Percentiles rank a stretch among this genome's conserved stretches.
These are phyloP conservation scores for Metschnikowia baotianmanensis DNA, from an alignment of 805 yeast species.

Conservation along the genomic window DNA sequence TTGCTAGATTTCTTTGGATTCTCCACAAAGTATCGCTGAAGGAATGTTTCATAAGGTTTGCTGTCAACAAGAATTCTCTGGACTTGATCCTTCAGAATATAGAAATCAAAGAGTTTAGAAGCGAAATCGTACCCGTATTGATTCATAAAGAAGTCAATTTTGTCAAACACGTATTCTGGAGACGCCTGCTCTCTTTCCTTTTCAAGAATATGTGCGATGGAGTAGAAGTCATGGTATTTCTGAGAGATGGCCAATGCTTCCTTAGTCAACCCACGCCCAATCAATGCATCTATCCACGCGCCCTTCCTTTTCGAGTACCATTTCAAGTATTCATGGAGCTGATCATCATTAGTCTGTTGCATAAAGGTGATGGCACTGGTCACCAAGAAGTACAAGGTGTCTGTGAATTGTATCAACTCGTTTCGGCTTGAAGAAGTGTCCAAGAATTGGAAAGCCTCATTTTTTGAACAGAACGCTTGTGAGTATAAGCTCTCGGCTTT, in stretches of 20 bases:
- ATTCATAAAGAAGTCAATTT: constrained; percentile 52
- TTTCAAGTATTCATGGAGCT: constrained; percentile 26
- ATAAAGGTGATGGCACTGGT: constrained; percentile 36
- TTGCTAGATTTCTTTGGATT: constrained; percentile 42
- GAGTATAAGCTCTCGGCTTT: constrained; percentile 42
- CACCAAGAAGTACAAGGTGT: constrained; percentile 34
- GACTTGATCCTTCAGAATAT: constrained; percentile 50
- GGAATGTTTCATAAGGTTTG: constrained; percentile 47
- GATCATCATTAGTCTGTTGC: constrained; percentile 27
- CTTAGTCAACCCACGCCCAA: constrained; percentile 46
- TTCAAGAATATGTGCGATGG: constrained; percentile 53
- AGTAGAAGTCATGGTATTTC: constrained; percentile 59
- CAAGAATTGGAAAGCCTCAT: constrained; percentile 5
- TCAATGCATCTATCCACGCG: constrained; percentile 60
- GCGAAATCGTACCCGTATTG: constrained; percentile 72
- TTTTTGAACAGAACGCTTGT: constrained; percentile 18
- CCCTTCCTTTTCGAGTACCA: constrained; percentile 34
- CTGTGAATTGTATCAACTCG: constrained; percentile 26
- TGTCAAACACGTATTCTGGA: constrained; percentile 20
- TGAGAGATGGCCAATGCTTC: constrained; percentile 66
- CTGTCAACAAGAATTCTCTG: constrained; percentile 56
- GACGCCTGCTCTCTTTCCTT: constrained; percentile 25
- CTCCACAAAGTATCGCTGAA: constrained; percentile 52
- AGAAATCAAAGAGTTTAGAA: constrained; percentile 54
- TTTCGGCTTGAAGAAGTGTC: constrained; percentile 18